Conservation (phyloP, 2,329 filamentous ascomycete species). For the Botrytis medusae region DNA sequence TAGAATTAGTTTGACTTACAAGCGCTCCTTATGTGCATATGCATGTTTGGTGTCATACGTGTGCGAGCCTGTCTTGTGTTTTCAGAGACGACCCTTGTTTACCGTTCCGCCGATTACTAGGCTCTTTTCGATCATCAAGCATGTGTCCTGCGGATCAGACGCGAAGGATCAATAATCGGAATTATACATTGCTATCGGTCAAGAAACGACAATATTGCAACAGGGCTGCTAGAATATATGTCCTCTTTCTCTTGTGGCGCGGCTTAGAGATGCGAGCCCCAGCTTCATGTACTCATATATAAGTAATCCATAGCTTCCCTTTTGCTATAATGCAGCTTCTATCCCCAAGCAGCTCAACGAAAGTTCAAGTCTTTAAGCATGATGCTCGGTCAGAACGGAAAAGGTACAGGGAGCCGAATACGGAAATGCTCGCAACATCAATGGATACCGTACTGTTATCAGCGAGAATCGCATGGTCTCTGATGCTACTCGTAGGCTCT, state of each 20-base stretch:
- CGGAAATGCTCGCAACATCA: too few relatives aligned
- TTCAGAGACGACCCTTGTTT: neutral
- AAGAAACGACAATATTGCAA: neutral
- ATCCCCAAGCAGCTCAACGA: too few relatives aligned
- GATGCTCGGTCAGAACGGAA: too few relatives aligned
- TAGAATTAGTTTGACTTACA: neutral
- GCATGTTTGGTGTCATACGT: neutral
- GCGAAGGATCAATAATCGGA: neutral
- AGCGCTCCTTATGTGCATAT: neutral
- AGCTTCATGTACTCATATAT: neutral
- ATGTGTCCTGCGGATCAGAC: neutral
- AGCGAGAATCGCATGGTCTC: too few relatives aligned
- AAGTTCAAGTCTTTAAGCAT: too few relatives aligned
- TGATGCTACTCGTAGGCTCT: too few relatives aligned
- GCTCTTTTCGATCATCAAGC: neutral
- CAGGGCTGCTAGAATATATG: neutral
- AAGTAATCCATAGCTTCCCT: neutral
- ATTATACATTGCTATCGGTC: neutral
- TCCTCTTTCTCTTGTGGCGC: neutral
- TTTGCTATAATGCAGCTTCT: too few relatives aligned
- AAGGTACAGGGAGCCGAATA: too few relatives aligned
- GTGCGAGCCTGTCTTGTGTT: neutral
- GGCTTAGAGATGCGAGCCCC: neutral
- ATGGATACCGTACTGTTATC: too few relatives aligned
- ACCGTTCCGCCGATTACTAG: neutral